Base-by-base conservation (phyloP, 257 asterid species). In the Solanum tacnaense region DNA sequence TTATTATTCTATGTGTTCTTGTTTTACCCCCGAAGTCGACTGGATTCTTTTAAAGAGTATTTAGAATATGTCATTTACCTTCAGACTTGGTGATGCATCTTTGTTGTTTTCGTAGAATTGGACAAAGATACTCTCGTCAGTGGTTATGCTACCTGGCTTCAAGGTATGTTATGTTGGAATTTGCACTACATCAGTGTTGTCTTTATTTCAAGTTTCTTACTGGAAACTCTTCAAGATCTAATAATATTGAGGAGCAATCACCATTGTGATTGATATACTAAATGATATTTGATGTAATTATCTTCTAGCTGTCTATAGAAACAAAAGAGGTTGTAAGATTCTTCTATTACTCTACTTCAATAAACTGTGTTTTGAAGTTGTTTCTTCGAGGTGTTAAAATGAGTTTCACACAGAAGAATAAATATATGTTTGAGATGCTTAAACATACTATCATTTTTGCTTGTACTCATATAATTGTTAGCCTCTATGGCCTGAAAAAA, bases 401-500 rank as follows among this genome's bases (percentile, higher is more conserved):
- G 25, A 32, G 25, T 72, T 72, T 34, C 41, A 32, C 27, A 8
- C 8, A 18, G 8, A 31, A 72, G 79, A 18, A 72, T 32, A 72
- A 32, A 32, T 18, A 72, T 72, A 32, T 72, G 79, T 71, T 71
- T 5, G 78, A 31, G 39, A 31, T 31, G 13, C 25, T 32, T 72
- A 1, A 71, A 72, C 79, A 71, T 2, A 31, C n/a, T 31, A 13
- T 16, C 78, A 71, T 31, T 71, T 20, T 71, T 7, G 62, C 10
- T 5, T 27, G 35, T 68, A 1, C 38, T 70, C 38, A 16, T 70
- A 70, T 70, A 52, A 70, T 27, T 5, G 23, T 13, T 29, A 70
- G 76, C 76, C 6, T 29, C 38, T 70, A 9, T 29, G 2, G 36
- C 36, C 85, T 91, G 23, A 97, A 95, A 71, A 95, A 93, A 74